These are phyloP conservation scores for Backusella macrospora DNA, from an alignment of 192 early-diverging fungal species.

Conservation along the genomic window DNA sequence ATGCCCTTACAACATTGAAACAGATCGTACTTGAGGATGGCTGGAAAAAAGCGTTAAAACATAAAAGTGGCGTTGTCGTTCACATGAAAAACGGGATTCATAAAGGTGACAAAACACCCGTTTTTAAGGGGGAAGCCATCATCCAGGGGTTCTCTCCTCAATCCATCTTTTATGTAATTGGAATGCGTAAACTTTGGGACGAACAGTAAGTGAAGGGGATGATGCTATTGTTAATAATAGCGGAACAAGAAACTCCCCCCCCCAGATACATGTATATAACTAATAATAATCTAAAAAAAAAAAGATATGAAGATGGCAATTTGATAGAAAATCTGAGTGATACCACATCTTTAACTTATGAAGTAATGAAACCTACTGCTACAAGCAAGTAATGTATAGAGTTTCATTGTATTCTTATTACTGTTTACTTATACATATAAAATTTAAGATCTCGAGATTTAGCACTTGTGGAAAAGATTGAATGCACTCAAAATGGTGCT, in stretches of 20 bases:
- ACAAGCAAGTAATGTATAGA: slow-evolving; percentile 44
- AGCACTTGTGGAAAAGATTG: slow-evolving; percentile 50
- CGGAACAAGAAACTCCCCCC: neutral
- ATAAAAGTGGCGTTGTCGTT: slow-evolving; percentile 56
- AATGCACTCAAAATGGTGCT: slow-evolving; percentile 47
- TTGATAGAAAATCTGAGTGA: slow-evolving; percentile 44
- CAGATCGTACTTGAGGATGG: slow-evolving; percentile 42
- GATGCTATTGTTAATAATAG: neutral
- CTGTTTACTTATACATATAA: neutral
- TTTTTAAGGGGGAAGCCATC: slow-evolving; percentile 55
- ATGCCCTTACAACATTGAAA: slow-evolving; percentile 50
- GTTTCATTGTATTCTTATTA: neutral
- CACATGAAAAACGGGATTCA: slow-evolving; percentile 46
- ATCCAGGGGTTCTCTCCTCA: slow-evolving; percentile 54
- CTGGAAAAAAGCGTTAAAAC: slow-evolving; percentile 58
- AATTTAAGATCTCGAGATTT: slow-evolving; percentile 43
- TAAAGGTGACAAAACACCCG: slow-evolving; percentile 49
- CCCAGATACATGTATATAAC: neutral
- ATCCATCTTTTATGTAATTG: slow-evolving; percentile 58
- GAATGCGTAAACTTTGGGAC: slow-evolving; percentile 60
- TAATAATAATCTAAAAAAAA: neutral
- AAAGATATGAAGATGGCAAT: slow-evolving; percentile 45
- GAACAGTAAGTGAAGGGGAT: slow-evolving; percentile 42
- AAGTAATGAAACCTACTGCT: slow-evolving; percentile 43
- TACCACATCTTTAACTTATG: slow-evolving; percentile 48